Evolutionary conservation across 257 asterid species (phyloP).

Genomic region (Anisodus tanguticus): DNA sequence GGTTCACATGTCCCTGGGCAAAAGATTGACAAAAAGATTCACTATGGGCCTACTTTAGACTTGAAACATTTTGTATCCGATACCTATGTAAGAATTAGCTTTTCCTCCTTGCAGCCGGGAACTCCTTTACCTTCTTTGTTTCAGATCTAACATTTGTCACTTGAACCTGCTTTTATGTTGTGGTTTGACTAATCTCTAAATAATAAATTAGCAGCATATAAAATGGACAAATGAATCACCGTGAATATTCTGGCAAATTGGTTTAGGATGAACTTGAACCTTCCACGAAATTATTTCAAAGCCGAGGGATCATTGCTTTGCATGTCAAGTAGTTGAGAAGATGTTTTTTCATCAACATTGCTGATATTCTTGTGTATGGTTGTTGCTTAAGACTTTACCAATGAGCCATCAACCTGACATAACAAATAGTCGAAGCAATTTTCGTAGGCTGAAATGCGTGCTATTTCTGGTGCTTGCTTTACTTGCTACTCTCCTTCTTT

Average conservation of each 20-base stretch:
- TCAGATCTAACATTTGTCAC: conserved; percentile 2
- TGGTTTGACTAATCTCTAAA: conserved; percentile 21
- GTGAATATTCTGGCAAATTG: neutral
- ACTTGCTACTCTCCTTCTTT: conserved; percentile 28
- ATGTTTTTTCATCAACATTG: conserved; percentile 14
- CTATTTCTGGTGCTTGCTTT: conserved; percentile 21
- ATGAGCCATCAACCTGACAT: neutral
- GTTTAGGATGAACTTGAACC: neutral
- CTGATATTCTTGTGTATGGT: conserved; percentile 18
- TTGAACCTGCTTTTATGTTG: neutral
- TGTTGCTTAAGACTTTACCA: neutral
- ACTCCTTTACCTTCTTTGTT: conserved; percentile 10
- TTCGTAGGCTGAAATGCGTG: neutral
- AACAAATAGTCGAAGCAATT: neutral
- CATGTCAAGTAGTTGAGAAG: conserved; percentile 2
- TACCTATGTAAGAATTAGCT: conserved; percentile 67
- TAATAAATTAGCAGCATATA: conserved; percentile 19
- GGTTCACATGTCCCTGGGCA: conserved; percentile 65
- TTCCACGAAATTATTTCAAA: neutral
- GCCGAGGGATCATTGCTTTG: neutral
- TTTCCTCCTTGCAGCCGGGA: conserved; percentile 18
- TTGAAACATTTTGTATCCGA: conserved; percentile 84
- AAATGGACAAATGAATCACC: neutral
- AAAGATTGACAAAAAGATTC: conserved; percentile 69
- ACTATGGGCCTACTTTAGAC: conserved; percentile 74